Percentiles rank a stretch among this genome's conserved stretches.
Conservation (phyloP, 2,329 filamentous ascomycete genomes). For the Raffaelea albimanens region DNA sequence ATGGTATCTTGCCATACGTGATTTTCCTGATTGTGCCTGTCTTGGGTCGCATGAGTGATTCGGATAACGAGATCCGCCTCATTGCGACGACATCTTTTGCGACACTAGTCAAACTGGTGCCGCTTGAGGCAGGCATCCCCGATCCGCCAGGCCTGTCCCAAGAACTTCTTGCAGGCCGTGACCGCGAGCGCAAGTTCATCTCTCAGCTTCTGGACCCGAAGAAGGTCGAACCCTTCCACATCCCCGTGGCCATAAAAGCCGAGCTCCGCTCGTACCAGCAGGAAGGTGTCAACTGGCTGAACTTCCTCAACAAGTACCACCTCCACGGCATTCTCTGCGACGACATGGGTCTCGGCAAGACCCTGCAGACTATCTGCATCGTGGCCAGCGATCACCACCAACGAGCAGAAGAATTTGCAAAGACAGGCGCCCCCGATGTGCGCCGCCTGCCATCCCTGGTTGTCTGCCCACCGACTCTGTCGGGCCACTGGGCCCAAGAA, state of each 20-base stretch:
- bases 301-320: slow-evolving; percentile 96
- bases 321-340: slow-evolving; percentile 97
- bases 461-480: slow-evolving; percentile 90
- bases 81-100: slow-evolving; percentile 96
- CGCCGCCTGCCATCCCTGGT: slow-evolving; percentile 82
- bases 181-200: slow-evolving; percentile 93
- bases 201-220: slow-evolving; percentile 91
- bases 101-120: slow-evolving; percentile 92
- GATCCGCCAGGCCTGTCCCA: slow-evolving; percentile 89
- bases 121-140: slow-evolving; percentile 91
- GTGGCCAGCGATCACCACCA: slow-evolving; percentile 96
- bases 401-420: slow-evolving; percentile 80
- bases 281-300: slow-evolving; percentile 96
- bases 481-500: slow-evolving; percentile 98
- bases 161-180: slow-evolving; percentile 78
- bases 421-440: slow-evolving; percentile 68
- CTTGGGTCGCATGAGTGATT: slow-evolving; percentile 95
- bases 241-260: slow-evolving; percentile 94
- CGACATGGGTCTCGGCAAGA: slow-evolving; percentile 98
- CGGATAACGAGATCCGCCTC: slow-evolving; percentile 87
- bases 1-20: slow-evolving; percentile 89
- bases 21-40: slow-evolving; percentile 98
- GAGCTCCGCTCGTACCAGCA: slow-evolving; percentile 95
- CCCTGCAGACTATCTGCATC: slow-evolving; percentile 92
- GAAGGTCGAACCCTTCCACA: slow-evolving; percentile 88